phyloP scores from a whole-genome alignment of 129 eudicot genomes.

The Pseudognaphalium luteoalbum region DNA sequence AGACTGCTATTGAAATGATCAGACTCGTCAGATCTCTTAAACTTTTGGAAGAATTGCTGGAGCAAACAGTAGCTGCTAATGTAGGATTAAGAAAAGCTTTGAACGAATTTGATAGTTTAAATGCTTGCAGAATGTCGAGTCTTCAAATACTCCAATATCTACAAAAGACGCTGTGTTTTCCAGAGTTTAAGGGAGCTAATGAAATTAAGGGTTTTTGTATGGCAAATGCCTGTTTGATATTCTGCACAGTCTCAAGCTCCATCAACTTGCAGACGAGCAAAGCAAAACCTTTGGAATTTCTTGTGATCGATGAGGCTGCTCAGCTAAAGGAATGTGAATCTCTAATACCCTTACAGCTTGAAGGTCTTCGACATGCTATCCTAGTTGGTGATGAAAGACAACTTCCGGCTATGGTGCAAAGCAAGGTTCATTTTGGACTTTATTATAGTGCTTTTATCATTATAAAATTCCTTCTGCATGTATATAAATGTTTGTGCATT shows the following conservation, averaged over 20 bases:
- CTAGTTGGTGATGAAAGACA: slow-evolving; percentile 82
- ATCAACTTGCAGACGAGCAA: slow-evolving; percentile 29
- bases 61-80: background rate
- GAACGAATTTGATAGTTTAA: background rate
- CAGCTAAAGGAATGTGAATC: slow-evolving; percentile 89
- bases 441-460: background rate
- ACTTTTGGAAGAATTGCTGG: slow-evolving; percentile 15
- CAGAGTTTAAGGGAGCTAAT: slow-evolving; percentile 3
- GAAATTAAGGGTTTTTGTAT: slow-evolving; percentile 52
- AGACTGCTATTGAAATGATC: slow-evolving; percentile 38
- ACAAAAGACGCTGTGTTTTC: slow-evolving; percentile 27
- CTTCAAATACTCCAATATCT: slow-evolving; percentile 38
- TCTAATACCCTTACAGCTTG: slow-evolving; percentile 58
- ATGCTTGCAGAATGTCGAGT: slow-evolving; percentile 10
- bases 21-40: slow-evolving; percentile 29
- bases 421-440: slow-evolving; percentile 50
- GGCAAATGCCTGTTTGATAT: slow-evolving; percentile 47
- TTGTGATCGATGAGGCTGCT: slow-evolving; percentile 81
- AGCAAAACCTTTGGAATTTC: slow-evolving; percentile 37
- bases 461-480: background rate
- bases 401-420: slow-evolving; percentile 78
- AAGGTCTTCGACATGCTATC: slow-evolving; percentile 55
- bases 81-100: slow-evolving; percentile 28
- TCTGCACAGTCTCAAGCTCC: slow-evolving; percentile 82
- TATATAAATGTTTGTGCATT: background rate